Evolutionary conservation across 768 basidiomycete genomes (phyloP), one percentile per base, ranked within the genome.

Genomic region (Leccinellum albellum): DNA sequence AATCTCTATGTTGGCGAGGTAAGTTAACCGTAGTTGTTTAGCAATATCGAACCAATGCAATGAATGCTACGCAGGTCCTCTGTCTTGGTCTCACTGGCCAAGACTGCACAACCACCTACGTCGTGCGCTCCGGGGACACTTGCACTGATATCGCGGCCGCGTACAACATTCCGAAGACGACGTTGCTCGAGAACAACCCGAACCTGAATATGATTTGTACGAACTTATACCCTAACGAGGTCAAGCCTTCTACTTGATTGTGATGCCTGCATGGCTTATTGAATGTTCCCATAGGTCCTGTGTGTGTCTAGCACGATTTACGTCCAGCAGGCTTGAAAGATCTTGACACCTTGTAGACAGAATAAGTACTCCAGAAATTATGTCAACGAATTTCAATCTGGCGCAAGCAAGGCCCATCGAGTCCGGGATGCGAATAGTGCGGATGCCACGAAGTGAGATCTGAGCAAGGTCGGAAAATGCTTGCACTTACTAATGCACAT

Each of bases 141-240:
- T 89, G 88, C 70, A 61, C 51, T 1, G 52, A 52, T 21, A 78
- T 89, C 53, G 69, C 78, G 3, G 49, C 56, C 0, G 66, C 56
- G 23, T 76, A 78, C 56, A 74, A 73, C 28, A 79, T 86, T 57
- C 64, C 77, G 49, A 58, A 75, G 60, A 74, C 61, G 37, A 79
- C 79, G 21, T 73, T 90, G 23, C 66, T 76, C 58, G 64, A 74
- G 29, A 88, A 89, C 75, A 89, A 89, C 74, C 86, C 83, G 3
- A 85, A 88, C 64, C 67, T 89, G 54, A 72, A 84, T 68, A 54
- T 60, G 9, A 62, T 32, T 7, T 86, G 84, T 72, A 68, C 67
- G 32, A 85, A 85, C 72, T 76, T 88, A 53, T 82, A 82, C 70
- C 68, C 78, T 55, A 78, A 75, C 50, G 85, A 88, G 79, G 87